These are phyloP conservation scores for Nissolia schottii DNA, from an alignment of 306 rosid genomes.

Conservation along the genomic window DNA sequence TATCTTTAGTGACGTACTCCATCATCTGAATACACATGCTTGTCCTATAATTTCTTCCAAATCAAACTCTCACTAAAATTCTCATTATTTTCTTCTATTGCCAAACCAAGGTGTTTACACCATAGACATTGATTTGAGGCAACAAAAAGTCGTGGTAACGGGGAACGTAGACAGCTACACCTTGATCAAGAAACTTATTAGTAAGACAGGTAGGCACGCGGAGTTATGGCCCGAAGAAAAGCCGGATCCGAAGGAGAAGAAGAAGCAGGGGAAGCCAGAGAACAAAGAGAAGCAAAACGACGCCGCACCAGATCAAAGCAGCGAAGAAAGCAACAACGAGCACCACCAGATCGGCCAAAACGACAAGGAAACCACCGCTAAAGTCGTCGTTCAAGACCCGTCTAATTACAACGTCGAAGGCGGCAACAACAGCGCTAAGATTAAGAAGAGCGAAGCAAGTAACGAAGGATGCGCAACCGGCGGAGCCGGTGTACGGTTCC, in stretches of 20 bases:
- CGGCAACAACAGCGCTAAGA: not conserved
- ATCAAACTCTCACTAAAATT: not conserved
- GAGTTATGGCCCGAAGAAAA: slow-evolving; percentile 74
- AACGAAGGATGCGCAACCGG: slow-evolving; percentile 33
- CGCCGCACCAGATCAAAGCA: slow-evolving; percentile 24
- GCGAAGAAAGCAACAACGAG: slow-evolving; percentile 19
- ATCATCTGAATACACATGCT: not conserved
- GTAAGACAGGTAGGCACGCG: slow-evolving; percentile 60
- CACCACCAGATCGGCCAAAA: slow-evolving; percentile 23
- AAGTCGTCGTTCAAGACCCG: slow-evolving; percentile 36
- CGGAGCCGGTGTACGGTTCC: slow-evolving; percentile 32
- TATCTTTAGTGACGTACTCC: too few species aligned
- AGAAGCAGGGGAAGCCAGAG: slow-evolving; percentile 33
- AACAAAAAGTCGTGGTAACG: slow-evolving; percentile 57
- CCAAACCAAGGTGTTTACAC: slow-evolving; percentile 59
- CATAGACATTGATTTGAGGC: slow-evolving; percentile 56
- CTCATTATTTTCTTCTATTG: not conserved
- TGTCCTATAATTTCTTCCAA: not conserved
- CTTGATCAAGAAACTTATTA: slow-evolving; percentile 46
- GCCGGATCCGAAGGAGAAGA: slow-evolving; percentile 30
- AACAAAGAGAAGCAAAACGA: slow-evolving; percentile 37
- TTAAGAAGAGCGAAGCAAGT: not conserved
- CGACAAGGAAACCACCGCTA: slow-evolving; percentile 35
- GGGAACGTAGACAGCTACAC: slow-evolving; percentile 51
- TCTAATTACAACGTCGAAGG: slow-evolving; percentile 23